Evolutionary conservation across 2,329 filamentous ascomycete species (phyloP), one percentile per base, ranked within the genome.

Genomic region (Talaromyces atroroseus): DNA sequence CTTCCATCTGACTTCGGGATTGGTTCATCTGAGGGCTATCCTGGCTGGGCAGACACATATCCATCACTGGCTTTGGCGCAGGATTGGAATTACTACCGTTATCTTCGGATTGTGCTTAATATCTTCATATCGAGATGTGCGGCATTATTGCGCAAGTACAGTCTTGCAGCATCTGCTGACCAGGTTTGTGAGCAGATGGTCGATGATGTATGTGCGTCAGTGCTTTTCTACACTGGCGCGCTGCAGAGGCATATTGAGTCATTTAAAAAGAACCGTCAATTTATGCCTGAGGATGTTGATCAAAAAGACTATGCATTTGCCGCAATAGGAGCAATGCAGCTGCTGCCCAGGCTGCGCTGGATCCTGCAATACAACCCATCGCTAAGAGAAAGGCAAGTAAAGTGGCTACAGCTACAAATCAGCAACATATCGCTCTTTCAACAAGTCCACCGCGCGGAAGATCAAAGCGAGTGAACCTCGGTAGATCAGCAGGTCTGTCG

Each of bases 181-280:
- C 52, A 49, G 32, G 24, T 48, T 11, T 54, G 52, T 36, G 44
- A 49, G 24, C 34, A 54, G 34, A 54, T 54, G 52, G 45, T 54
- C 4, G 52, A 54, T 42, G 45, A 36, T 12, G 44, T 54, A 1
- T 48, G 44, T 38, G 52, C 52, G n/a, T 54, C 52, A 18, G 12
- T 49, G 16, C n/a, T 29, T 8, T 49, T 48, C 34, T 49, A 54
- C 18, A 54, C 46, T n/a, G 44, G 52, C 4, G 34, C 29, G n/a
- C 32, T 54, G 24, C 26, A 48, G 34, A 49, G 3, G 26, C 12
- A 29, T 16, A 3, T 47, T 3, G 44, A 38, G 20, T 44, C 40
- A 4, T 44, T 44, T n/a, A 44, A 8, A 10, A 23, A 18, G 7
- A 23, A 44, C 5, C 6, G 16, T 14, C 18, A 21, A 21, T 20